These are phyloP conservation scores for Hypoxylon sp. DNA, from an alignment of 2,329 filamentous ascomycete genomes.

Conservation along the genomic window DNA sequence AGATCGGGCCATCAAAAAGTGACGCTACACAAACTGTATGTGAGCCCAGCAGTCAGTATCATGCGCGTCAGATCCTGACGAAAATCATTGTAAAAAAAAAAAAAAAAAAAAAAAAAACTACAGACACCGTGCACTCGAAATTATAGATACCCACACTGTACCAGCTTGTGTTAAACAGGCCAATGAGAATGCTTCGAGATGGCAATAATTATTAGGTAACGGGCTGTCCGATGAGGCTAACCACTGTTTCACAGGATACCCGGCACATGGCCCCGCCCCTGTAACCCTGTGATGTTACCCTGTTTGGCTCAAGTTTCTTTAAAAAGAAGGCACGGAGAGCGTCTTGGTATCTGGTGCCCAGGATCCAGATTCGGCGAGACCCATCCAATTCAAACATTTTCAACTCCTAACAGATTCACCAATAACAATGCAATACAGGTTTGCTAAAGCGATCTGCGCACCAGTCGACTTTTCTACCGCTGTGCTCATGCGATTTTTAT, in stretches of 20 bases:
- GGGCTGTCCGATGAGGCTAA: conserved; percentile 24
- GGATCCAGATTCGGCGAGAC: conserved; percentile 10
- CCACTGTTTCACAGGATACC: conserved; percentile 25
- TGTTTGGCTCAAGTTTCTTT: conserved; percentile 7
- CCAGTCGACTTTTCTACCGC: too few relatives aligned
- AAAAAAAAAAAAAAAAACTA: not conserved
- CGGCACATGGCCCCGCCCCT: conserved; percentile 17
- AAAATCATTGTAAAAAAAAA: not conserved
- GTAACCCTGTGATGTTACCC: conserved; percentile 3
- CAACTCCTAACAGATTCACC: not conserved
- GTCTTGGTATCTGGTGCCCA: conserved; percentile 25
- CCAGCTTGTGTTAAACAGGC: not conserved
- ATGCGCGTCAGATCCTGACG: conserved; percentile 17
- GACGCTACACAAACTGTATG: too few relatives aligned
- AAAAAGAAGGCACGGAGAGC: conserved; percentile 18
- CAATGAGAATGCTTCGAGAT: conserved; percentile 14
- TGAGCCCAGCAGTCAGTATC: too few relatives aligned
- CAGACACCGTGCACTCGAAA: conserved; percentile 5
- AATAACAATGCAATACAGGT: not conserved
- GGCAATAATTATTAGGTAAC: conserved; percentile 30
- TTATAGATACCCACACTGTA: too few relatives aligned
- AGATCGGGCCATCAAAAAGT: too few relatives aligned
- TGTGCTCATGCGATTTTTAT: too few relatives aligned
- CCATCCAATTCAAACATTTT: conserved; percentile 20
- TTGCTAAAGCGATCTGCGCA: too few relatives aligned